Evolutionary conservation across 2,329 filamentous ascomycete genomes (phyloP).

Genomic region (Penicillium glabrum): DNA sequence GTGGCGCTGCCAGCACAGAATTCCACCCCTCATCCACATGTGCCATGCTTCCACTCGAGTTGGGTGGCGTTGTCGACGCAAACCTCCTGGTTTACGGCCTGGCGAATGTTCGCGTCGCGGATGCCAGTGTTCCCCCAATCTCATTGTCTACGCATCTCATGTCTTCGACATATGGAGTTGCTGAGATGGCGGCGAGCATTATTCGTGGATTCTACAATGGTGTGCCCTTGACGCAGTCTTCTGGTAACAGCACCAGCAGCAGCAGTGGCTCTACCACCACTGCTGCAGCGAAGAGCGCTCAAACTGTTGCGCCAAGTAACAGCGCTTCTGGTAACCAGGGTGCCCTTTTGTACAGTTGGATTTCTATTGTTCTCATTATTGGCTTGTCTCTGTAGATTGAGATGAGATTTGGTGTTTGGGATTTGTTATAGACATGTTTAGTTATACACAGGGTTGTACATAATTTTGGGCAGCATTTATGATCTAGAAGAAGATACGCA

Average conservation of each 20-base stretch:
- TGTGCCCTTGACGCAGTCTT: not conserved
- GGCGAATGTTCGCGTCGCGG: constrained; percentile 30
- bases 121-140: constrained; percentile 29
- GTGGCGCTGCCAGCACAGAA: constrained; percentile 19
- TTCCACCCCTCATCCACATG: constrained; percentile 28
- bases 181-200: constrained; percentile 30
- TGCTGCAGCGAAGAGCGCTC: not conserved
- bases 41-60: constrained; percentile 27
- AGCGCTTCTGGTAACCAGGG: not conserved
- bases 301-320: not conserved
- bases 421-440: not conserved
- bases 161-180: constrained; percentile 35
- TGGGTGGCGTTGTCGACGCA: constrained; percentile 30
- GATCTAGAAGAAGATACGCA: not conserved
- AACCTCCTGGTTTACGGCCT: constrained; percentile 31
- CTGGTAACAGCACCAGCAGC: not conserved
- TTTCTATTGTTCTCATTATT: not conserved
- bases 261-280: not conserved
- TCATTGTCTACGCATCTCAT: constrained; percentile 35
- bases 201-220: constrained; percentile 23
- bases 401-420: not conserved
- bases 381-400: not conserved
- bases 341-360: not conserved
- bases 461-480: not conserved
- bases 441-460: not conserved